Percentiles rank a stretch among this genome's conserved stretches.
These are phyloP conservation scores for Saturnispora besseyi DNA, from an alignment of 805 yeast genomes.

Conservation along the genomic window DNA sequence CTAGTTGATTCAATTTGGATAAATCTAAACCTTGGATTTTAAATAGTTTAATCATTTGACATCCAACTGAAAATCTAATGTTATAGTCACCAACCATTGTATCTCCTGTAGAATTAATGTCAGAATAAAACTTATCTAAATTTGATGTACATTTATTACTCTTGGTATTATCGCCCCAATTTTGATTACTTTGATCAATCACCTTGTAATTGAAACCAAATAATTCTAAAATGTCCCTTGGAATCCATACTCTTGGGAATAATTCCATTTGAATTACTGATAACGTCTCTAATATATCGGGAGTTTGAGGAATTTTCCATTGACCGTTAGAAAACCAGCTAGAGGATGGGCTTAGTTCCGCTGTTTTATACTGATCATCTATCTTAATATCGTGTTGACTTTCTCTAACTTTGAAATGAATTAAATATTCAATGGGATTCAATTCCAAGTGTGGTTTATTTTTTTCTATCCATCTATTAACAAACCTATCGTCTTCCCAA, in stretches of 20 bases:
- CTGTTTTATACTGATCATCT: background rate
- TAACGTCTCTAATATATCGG: constrained; percentile 14
- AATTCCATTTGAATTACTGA: constrained; percentile 23
- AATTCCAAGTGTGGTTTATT: constrained; percentile 13
- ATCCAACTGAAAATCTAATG: constrained; percentile 19
- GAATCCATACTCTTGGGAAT: constrained; percentile 28
- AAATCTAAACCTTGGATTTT: constrained; percentile 21
- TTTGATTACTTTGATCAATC: constrained; percentile 19
- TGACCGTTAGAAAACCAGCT: constrained; percentile 3
- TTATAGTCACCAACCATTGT: background rate
- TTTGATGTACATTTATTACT: constrained; percentile 1
- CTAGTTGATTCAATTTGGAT: constrained; percentile 14
- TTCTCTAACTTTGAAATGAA: constrained; percentile 28
- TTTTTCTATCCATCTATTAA: constrained; percentile 15
- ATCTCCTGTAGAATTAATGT: constrained; percentile 13
- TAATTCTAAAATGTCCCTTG: constrained; percentile 22
- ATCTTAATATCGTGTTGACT: constrained; percentile 9
- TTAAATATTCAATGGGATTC: constrained; percentile 18
- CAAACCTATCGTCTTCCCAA: constrained; percentile 27
- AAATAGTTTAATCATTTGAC: constrained; percentile 23
- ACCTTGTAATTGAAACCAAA: constrained; percentile 19
- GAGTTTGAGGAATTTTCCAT: constrained; percentile 11
- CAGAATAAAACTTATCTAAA: constrained; percentile 17
- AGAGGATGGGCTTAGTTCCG: background rate
- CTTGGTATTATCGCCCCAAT: constrained; percentile 14